phyloP scores from a whole-genome alignment of 1,139 yeast species.

The Lodderomyces theae region DNA sequence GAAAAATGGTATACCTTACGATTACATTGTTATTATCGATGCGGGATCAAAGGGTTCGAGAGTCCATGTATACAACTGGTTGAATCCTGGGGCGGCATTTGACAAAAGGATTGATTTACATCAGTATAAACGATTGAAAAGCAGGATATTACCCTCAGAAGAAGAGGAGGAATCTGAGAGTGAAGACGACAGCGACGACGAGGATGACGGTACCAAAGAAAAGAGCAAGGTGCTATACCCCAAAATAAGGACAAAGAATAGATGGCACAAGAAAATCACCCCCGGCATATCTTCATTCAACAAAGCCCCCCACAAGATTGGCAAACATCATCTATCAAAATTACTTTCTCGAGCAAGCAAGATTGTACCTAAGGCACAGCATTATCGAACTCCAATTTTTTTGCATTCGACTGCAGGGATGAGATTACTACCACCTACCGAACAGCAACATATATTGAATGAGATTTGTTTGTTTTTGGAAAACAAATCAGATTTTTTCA shows the following conservation, averaged over 20 bases:
- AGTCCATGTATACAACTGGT: slow-evolving; percentile 70
- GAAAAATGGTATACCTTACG: slow-evolving; percentile 49
- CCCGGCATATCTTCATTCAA: slow-evolving; percentile 69
- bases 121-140: slow-evolving; percentile 4
- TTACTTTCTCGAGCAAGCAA: slow-evolving; percentile 54
- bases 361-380: slow-evolving; percentile 66
- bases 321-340: slow-evolving; percentile 55
- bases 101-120: slow-evolving; percentile 22
- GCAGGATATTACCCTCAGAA: slow-evolving; percentile 14
- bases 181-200: slow-evolving; percentile 4
- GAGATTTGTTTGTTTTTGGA: slow-evolving; percentile 56
- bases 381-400: slow-evolving; percentile 70
- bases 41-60: slow-evolving; percentile 85
- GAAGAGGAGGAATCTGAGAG: slow-evolving; percentile 13
- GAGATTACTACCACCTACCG: slow-evolving; percentile 58
- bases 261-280: slow-evolving; percentile 59
- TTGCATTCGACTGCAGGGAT: slow-evolving; percentile 81
- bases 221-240: slow-evolving; percentile 30
- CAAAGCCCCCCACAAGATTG: slow-evolving; percentile 50
- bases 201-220: slow-evolving; percentile 13
- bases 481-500: slow-evolving; percentile 51
- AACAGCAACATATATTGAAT: slow-evolving; percentile 50
- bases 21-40: slow-evolving; percentile 72
- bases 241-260: slow-evolving; percentile 38
- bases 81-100: slow-evolving; percentile 42